Percentiles rank a stretch among this genome's conserved stretches.
Conservation (phyloP, 2,329 filamentous ascomycete genomes). For the Diplodia scrobiculata region DNA sequence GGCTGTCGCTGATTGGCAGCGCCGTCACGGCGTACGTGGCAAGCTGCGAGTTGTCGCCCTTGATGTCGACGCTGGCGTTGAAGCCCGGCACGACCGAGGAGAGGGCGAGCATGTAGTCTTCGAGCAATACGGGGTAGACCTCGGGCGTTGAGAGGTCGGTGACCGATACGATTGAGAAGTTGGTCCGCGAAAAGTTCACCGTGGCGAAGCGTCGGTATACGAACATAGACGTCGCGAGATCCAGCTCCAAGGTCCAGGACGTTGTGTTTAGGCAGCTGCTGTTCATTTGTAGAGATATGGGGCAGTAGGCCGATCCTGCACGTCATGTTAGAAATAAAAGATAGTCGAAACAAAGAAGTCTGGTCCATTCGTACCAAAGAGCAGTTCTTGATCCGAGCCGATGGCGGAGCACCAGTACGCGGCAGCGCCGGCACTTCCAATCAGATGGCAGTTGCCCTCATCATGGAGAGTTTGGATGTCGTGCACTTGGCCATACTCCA, state of each 20-base stretch:
- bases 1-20: slow-evolving; percentile 24
- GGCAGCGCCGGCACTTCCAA: slow-evolving; percentile 9
- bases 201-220: slow-evolving; percentile 23
- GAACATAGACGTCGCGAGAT: slow-evolving; percentile 7
- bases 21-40: slow-evolving; percentile 23
- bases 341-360: not conserved
- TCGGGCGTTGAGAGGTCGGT: slow-evolving; percentile 8
- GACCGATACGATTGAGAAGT: slow-evolving; percentile 23
- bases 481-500: slow-evolving; percentile 15
- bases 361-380: slow-evolving; percentile 8
- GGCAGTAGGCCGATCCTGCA: slow-evolving; percentile 11
- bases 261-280: slow-evolving; percentile 7
- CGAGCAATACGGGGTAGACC: not conserved
- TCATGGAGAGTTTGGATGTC: slow-evolving; percentile 8
- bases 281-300: slow-evolving; percentile 4
- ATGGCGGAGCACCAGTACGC: slow-evolving; percentile 13
- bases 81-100: slow-evolving; percentile 14
- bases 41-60: slow-evolving; percentile 10
- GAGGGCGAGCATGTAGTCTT: slow-evolving; percentile 19
- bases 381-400: slow-evolving; percentile 13
- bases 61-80: not conserved
- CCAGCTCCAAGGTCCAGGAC: slow-evolving; percentile 1
- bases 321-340: not conserved
- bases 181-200: slow-evolving; percentile 11
- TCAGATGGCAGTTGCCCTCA: slow-evolving; percentile 5